Evolutionary conservation across 371 early-diverging fungal genomes (phyloP).

Genomic region (Dinochytrium kinnereticum): DNA sequence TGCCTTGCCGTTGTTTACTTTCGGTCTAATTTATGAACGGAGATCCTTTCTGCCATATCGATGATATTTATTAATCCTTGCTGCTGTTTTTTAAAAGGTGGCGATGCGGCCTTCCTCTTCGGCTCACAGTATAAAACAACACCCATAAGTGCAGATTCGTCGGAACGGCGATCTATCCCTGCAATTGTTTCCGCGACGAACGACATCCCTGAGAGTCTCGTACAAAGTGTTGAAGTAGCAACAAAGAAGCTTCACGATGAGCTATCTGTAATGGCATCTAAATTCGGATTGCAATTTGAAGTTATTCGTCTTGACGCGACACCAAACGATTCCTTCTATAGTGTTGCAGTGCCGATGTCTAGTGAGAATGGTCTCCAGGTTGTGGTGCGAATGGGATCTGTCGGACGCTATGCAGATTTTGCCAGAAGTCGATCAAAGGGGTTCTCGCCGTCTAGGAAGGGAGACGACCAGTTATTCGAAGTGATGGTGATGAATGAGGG

Average conservation of each 20-base stretch:
- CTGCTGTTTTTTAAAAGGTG: no score
- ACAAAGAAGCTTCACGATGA: not conserved
- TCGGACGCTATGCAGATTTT: not conserved
- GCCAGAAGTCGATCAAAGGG: no score
- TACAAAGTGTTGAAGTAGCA: not conserved
- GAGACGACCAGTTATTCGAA: not conserved
- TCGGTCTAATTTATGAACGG: not conserved
- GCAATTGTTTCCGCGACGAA: not conserved
- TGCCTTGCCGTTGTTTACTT: not conserved
- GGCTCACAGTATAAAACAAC: not conserved
- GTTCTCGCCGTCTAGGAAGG: no score
- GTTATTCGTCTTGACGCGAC: not conserved
- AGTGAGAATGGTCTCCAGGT: not conserved
- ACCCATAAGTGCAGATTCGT: not conserved
- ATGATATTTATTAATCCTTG: no score
- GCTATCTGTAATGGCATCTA: not conserved
- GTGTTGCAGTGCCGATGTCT: not conserved
- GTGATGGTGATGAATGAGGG: not conserved
- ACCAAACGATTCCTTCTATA: not conserved
- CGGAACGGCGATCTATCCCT: not conserved
- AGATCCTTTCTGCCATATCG: no score
- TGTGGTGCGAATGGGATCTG: not conserved
- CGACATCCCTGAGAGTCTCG: not conserved
- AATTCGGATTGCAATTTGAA: conserved; percentile 3
- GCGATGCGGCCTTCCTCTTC: not conserved